These are phyloP conservation scores for Sherardia arvensis DNA, from an alignment of 257 asterid genomes.

Conservation along the genomic window DNA sequence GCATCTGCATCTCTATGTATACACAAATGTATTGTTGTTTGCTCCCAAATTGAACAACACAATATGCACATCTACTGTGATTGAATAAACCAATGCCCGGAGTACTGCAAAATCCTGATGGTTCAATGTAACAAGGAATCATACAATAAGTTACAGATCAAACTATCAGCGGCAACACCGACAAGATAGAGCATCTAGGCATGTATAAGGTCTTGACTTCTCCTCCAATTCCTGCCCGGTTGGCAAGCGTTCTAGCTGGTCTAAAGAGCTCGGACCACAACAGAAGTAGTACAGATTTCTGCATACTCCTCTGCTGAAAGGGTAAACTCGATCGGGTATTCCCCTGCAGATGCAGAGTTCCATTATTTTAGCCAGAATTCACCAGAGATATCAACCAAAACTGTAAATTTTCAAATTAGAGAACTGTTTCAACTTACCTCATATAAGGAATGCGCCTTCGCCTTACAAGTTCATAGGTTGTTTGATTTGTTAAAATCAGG, in stretches of 20 bases:
- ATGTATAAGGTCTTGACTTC: constrained; percentile 67
- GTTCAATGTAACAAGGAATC: not conserved
- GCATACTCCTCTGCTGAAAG: constrained; percentile 81
- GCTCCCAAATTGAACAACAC: not conserved
- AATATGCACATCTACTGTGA: not conserved
- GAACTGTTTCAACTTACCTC: constrained; percentile 43
- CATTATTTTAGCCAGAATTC: not conserved
- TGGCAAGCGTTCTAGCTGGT: constrained; percentile 65
- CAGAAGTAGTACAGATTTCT: constrained; percentile 70
- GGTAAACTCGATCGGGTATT: constrained; percentile 80
- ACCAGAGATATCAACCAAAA: not conserved
- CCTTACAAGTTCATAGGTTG: constrained; percentile 91
- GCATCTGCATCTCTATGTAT: not conserved
- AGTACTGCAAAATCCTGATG: not conserved
- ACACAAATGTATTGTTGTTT: not conserved
- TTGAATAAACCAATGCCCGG: not conserved
- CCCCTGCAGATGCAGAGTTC: constrained; percentile 41
- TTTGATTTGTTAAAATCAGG: constrained; percentile 85
- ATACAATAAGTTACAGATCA: not conserved
- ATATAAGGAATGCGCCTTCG: constrained; percentile 72
- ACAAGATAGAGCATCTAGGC: constrained; percentile 54
- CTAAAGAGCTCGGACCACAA: constrained; percentile 36
- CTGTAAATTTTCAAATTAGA: not conserved
- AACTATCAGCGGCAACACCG: constrained; percentile 60
- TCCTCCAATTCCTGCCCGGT: constrained; percentile 58